Conservation (phyloP, 306 rosid genomes). For the Arachis hypogaea region DNA sequence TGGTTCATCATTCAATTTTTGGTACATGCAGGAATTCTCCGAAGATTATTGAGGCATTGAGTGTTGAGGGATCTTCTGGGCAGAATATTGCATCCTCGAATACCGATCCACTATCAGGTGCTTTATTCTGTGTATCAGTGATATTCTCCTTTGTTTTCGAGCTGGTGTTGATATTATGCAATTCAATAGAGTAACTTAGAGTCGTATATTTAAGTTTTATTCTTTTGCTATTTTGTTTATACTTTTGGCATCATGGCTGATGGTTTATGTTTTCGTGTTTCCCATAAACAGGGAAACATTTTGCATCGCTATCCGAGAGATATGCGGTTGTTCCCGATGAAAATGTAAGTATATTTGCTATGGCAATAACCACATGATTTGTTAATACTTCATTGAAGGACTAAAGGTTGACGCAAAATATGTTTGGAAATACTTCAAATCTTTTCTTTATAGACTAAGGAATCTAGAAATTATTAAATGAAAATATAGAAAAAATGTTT, state of each 20-base stretch:
- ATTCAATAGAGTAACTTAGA: conserved; percentile 3
- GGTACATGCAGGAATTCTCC: conserved; percentile 73
- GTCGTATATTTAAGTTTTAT: background rate
- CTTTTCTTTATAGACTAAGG: conserved; percentile 30
- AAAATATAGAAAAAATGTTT: background rate
- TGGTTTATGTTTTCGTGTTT: conserved; percentile 5
- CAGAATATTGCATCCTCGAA: conserved; percentile 75
- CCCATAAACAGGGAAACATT: conserved; percentile 60
- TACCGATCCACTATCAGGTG: conserved; percentile 72
- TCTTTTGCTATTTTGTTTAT: background rate
- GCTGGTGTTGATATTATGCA: background rate
- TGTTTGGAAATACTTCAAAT: background rate
- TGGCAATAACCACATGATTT: background rate
- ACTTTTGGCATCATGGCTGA: conserved; percentile 17
- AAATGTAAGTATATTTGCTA: conserved; percentile 59
- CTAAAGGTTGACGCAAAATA: conserved; percentile 13
- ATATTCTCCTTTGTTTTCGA: conserved; percentile 3
- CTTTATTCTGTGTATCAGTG: conserved; percentile 34
- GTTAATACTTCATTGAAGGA: conserved; percentile 5
- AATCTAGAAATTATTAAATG: background rate
- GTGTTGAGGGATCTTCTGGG: conserved; percentile 87
- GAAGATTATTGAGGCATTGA: conserved; percentile 73
- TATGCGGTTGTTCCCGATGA: conserved; percentile 98
- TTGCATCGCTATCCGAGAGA: conserved; percentile 73
- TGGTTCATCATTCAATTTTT: conserved; percentile 38